These are phyloP conservation scores for Pythium scleroteichum DNA, from an alignment of 352 stramenopile species.

Conservation along the genomic window DNA sequence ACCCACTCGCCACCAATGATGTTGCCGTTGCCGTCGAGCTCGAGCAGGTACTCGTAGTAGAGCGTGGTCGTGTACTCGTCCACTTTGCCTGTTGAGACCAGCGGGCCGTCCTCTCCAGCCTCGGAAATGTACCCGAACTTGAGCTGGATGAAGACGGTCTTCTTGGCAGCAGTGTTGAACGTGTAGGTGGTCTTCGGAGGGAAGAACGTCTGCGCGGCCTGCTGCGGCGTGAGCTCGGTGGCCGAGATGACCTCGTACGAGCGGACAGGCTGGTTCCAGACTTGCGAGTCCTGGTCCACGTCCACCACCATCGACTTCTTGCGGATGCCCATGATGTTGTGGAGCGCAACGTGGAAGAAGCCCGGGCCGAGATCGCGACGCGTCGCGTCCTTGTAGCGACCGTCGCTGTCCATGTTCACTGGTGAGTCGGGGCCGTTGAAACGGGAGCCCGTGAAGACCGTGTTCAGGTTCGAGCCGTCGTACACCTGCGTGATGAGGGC, in stretches of 20 bases:
- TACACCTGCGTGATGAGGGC: conserved; percentile 29
- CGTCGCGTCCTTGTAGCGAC: conserved; percentile 20
- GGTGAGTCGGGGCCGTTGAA: conserved; percentile 22
- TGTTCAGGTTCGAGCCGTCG: conserved; percentile 23
- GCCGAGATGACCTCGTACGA: conserved; percentile 22
- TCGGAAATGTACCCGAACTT: conserved; percentile 65
- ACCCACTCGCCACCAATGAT: conserved; percentile 73
- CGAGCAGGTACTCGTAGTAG: conserved; percentile 73
- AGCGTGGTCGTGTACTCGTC: conserved; percentile 51
- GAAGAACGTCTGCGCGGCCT: conserved; percentile 15
- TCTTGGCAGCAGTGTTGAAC: conserved; percentile 62
- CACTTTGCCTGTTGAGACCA: conserved; percentile 40
- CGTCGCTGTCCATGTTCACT: conserved; percentile 15
- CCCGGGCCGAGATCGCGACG: conserved; percentile 26
- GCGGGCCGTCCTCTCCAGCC: conserved; percentile 44
- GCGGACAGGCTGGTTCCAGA: conserved; percentile 30
- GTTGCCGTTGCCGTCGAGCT: conserved; percentile 53
- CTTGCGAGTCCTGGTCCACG: conserved; percentile 13
- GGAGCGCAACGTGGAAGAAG: conserved; percentile 28
- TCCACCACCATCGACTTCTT: conserved; percentile 28
- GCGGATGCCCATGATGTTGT: conserved; percentile 26
- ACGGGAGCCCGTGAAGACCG: conserved; percentile 28
- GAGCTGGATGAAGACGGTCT: conserved; percentile 51
- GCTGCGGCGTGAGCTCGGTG: conserved; percentile 9
- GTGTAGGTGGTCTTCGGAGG: conserved; percentile 30